Evolutionary conservation across 768 basidiomycete genomes (phyloP).

Genomic region (Phaffia australis): DNA sequence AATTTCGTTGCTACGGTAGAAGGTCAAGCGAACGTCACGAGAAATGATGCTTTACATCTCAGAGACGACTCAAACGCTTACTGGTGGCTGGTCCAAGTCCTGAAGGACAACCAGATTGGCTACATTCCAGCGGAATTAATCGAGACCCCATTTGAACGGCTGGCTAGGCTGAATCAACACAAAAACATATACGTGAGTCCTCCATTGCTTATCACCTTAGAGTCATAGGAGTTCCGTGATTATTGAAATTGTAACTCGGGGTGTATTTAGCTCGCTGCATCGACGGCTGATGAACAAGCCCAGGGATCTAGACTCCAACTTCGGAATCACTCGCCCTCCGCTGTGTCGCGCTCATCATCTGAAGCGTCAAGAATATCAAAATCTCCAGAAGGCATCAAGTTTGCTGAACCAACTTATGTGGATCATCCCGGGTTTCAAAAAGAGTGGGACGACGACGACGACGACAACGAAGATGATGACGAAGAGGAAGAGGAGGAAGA

Average conservation of each 20-base stretch:
- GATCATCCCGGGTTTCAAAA: constrained; percentile 40
- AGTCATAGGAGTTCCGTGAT: neutral
- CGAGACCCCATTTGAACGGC: constrained; percentile 91
- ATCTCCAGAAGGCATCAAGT: constrained; percentile 51
- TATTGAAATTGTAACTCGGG: neutral
- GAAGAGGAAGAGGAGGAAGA: constrained; percentile 49
- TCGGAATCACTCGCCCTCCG: constrained; percentile 13
- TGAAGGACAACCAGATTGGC: constrained; percentile 96
- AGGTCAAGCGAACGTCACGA: constrained; percentile 96
- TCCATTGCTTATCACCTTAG: neutral
- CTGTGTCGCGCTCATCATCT: constrained; percentile 17
- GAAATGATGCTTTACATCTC: constrained; percentile 88
- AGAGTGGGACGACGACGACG: constrained; percentile 43
- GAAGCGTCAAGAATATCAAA: constrained; percentile 1
- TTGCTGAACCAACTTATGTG: constrained; percentile 50
- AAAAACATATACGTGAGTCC: constrained; percentile 82
- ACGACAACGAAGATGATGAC: constrained; percentile 52
- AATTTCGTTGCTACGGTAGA: constrained; percentile 97
- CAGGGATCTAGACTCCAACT: constrained; percentile 1
- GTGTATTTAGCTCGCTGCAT: constrained; percentile 52
- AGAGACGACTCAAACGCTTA: constrained; percentile 99
- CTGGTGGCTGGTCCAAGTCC: constrained; percentile 98
- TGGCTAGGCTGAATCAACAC: constrained; percentile 91
- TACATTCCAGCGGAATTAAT: constrained; percentile 99
- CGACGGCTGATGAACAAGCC: constrained; percentile 41